A percentile compares a stretch with the other conserved stretches of the same genome.
phyloP scores from a whole-genome alignment of 1,139 yeast species.

The Pichia sp. region DNA sequence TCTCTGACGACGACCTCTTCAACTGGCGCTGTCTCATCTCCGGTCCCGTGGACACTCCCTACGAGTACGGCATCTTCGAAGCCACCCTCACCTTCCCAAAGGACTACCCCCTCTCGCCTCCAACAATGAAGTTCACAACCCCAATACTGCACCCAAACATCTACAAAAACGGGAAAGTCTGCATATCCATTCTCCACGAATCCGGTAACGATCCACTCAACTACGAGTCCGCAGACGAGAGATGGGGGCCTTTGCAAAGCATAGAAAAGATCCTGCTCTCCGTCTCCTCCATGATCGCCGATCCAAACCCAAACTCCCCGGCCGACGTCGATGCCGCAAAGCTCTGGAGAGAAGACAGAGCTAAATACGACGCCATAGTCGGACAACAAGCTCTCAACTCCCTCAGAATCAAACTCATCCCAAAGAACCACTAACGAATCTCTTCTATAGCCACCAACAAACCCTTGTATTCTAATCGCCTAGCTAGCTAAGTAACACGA shows the following conservation, averaged over 20 bases:
- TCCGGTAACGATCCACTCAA: slow-evolving; percentile 98
- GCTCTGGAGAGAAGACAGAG: slow-evolving; percentile 85
- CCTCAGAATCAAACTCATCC: slow-evolving; percentile 2
- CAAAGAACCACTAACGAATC: not conserved
- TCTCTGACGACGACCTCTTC: slow-evolving; percentile 75
- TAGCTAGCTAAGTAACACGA: too few species aligned
- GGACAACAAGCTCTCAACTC: slow-evolving; percentile 56
- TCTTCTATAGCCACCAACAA: not conserved
- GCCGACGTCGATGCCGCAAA: slow-evolving; percentile 97
- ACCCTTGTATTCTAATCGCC: too few species aligned
- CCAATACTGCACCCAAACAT: slow-evolving; percentile 91
- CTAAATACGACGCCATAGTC: slow-evolving; percentile 64
- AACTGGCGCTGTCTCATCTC: slow-evolving; percentile 90
- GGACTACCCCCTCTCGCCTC: slow-evolving; percentile 94
- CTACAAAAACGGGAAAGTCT: slow-evolving; percentile 92
- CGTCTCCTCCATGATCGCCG: slow-evolving; percentile 95
- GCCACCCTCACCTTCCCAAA: slow-evolving; percentile 80
- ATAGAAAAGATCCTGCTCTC: slow-evolving; percentile 91
- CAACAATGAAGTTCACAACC: slow-evolving; percentile 77
- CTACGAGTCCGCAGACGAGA: slow-evolving; percentile 91
- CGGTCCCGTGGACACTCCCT: slow-evolving; percentile 93
- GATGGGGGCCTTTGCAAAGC: slow-evolving; percentile 98
- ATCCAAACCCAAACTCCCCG: slow-evolving; percentile 95
- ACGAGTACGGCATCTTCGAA: slow-evolving; percentile 91
- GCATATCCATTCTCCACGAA: slow-evolving; percentile 91